phyloP scores from a whole-genome alignment of 2,329 filamentous ascomycete genomes.

The Penicillium paneum region DNA sequence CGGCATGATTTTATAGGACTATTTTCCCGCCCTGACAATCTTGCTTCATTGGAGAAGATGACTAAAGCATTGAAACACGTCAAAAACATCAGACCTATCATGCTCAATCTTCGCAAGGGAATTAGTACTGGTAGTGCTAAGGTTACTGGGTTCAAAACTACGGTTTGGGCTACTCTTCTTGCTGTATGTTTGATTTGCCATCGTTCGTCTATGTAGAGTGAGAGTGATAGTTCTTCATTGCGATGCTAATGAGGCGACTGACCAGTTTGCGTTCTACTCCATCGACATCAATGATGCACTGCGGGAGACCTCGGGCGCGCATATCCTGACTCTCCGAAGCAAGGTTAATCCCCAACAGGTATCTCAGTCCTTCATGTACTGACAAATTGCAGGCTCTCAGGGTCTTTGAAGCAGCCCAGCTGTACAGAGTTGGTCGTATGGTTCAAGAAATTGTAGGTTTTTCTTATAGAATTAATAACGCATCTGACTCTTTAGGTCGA shows the following conservation, averaged over 20 bases:
- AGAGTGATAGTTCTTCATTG: background rate
- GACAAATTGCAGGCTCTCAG: constrained; percentile 51
- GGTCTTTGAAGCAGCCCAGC: constrained; percentile 55
- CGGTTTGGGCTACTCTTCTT: constrained; percentile 70
- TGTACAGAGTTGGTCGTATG: constrained; percentile 65
- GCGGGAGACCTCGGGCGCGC: constrained; percentile 54
- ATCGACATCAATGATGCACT: constrained; percentile 67
- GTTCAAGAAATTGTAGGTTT: constrained; percentile 61
- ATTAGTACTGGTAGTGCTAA: constrained; percentile 56
- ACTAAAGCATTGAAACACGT: constrained; percentile 64
- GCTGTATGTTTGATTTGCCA: constrained; percentile 36
- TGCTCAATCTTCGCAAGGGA: constrained; percentile 73
- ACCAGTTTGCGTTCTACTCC: constrained; percentile 66
- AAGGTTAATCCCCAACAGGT: constrained; percentile 43
- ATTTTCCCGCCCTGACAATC: constrained; percentile 67
- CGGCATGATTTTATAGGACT: constrained; percentile 67
- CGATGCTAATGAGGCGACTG: constrained; percentile 14
- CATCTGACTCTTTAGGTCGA: constrained; percentile 56
- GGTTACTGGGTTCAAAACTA: constrained; percentile 58
- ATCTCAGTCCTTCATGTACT: background rate
- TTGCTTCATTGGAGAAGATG: constrained; percentile 54
- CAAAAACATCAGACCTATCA: constrained; percentile 68
- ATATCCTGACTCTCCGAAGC: constrained; percentile 51
- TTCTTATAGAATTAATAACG: background rate
- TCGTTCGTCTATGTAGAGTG: no score